Base-by-base conservation (phyloP, 1,284 basidiomycete species). In the Wolfiporia cocos region DNA sequence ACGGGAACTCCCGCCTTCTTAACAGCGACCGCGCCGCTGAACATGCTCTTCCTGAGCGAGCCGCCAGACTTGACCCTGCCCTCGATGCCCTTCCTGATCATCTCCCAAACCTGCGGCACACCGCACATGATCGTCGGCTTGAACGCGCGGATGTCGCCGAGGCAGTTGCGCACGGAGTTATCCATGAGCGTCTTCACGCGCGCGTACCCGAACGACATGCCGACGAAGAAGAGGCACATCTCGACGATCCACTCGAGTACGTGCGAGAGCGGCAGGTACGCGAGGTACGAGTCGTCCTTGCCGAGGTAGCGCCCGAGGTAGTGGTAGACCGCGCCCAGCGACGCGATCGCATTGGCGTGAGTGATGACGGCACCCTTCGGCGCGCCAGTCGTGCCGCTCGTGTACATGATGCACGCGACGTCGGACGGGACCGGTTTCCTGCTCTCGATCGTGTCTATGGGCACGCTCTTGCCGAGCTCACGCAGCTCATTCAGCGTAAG, bases 111-210 rank as follows among this genome's bases (percentile, higher is more conserved):
- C 2, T 90, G 89, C 2, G 93, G 94, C 1, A 97, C 94, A 47
- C 92, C 94, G 35, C 91, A 78, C 74, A 97, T 86, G 64, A 95
- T 80, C 24, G 78, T 75, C 0, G 94, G 95, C 41, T 74, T 69
- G 70, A 95, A 89, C 20, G 83, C 76, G 45, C 74, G 73, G 57
- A 98, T 81, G 63, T 98, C 94, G 33, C 93, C 92, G 48, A 84
- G 74, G 69, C 91, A 98, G 47, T 93, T 85, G 46, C 91, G 81
- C 14, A 95, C 91, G 18, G 82, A 88, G 3, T 82, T 78, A 59
- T 96, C 91, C 3, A 94, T 97, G 49, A 97, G 76, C n/a, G 94
- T 98, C 80, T 96, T 96, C 64, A 96, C 83, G 44, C 86, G 83
- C 19, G 89, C 94, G 58, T 92, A 98, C 2, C 94, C 94, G 47